Conservation (phyloP, 177 flowering plant species). For the Vitis hybrid region DNA sequence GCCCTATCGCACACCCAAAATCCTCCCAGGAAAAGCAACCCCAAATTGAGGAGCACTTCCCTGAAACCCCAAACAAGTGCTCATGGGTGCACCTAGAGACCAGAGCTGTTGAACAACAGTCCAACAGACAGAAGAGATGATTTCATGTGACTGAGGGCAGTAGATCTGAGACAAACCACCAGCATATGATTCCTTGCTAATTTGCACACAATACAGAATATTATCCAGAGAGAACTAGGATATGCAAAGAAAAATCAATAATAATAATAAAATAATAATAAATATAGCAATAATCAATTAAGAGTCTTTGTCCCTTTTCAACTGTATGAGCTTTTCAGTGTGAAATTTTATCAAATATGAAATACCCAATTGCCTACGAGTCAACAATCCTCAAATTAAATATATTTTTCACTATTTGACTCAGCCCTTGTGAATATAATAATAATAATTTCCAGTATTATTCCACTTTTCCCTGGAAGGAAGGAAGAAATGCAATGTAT, state of each 20-base stretch:
- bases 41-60: not conserved
- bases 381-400: too few species aligned
- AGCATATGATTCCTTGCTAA: slow-evolving; percentile 6
- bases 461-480: too few species aligned
- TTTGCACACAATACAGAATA: slow-evolving; percentile 10
- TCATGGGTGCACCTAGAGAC: not conserved
- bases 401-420: too few species aligned
- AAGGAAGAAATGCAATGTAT: not conserved
- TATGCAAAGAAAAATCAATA: not conserved
- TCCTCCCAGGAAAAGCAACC: not conserved
- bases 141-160: not conserved
- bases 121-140: not conserved
- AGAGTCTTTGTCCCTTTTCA: too few species aligned
- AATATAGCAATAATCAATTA: too few species aligned
- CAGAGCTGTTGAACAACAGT: not conserved
- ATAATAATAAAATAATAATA: not conserved
- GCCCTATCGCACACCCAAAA: too few species aligned
- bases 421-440: too few species aligned
- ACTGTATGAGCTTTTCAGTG: too few species aligned
- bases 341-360: too few species aligned
- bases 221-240: slow-evolving; percentile 3
- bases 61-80: not conserved
- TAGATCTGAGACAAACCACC: slow-evolving; percentile 10
- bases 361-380: too few species aligned
- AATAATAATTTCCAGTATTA: too few species aligned